A percentile compares a stretch with the other conserved stretches of the same genome.
Evolutionary conservation across 2,329 filamentous ascomycete species (phyloP).

Genomic region (Colletotrichum simmondsii): DNA sequence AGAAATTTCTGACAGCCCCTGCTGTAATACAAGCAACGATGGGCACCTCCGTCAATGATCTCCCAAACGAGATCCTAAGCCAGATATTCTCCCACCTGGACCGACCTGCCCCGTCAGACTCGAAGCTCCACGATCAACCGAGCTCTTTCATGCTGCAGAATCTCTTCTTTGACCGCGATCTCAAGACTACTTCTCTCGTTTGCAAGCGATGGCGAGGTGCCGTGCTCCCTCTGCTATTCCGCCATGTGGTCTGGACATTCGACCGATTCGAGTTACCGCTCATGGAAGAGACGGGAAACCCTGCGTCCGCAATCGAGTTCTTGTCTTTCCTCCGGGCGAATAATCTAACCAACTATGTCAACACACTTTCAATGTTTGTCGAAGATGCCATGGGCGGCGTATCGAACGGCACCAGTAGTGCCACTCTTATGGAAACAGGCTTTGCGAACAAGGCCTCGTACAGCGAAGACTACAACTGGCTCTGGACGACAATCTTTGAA

Average conservation of each 20-base stretch:
- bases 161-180: slow-evolving; percentile 43
- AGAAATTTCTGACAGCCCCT: neutral
- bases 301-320: slow-evolving; percentile 43
- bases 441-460: slow-evolving; percentile 28
- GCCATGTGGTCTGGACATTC: slow-evolving; percentile 58
- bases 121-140: slow-evolving; percentile 61
- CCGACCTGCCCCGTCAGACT: slow-evolving; percentile 57
- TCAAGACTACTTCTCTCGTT: slow-evolving; percentile 68
- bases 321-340: slow-evolving; percentile 51
- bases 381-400: slow-evolving; percentile 37
- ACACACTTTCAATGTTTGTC: slow-evolving; percentile 52
- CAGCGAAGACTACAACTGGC: slow-evolving; percentile 50
- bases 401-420: slow-evolving; percentile 14
- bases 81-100: slow-evolving; percentile 68
- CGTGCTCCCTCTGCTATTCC: slow-evolving; percentile 67
- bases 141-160: slow-evolving; percentile 51
- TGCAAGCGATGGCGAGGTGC: slow-evolving; percentile 64
- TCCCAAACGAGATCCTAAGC: slow-evolving; percentile 72
- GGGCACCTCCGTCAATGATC: slow-evolving; percentile 41
- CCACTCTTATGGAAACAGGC: slow-evolving; percentile 23
- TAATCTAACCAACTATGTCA: slow-evolving; percentile 51
- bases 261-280: slow-evolving; percentile 43
- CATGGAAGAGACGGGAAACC: slow-evolving; percentile 37
- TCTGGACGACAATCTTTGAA: slow-evolving; percentile 68
- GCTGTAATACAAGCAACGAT: neutral